Evolutionary conservation across 441 rosid species (phyloP).

Genomic region (Adansonia rubrostipa): DNA sequence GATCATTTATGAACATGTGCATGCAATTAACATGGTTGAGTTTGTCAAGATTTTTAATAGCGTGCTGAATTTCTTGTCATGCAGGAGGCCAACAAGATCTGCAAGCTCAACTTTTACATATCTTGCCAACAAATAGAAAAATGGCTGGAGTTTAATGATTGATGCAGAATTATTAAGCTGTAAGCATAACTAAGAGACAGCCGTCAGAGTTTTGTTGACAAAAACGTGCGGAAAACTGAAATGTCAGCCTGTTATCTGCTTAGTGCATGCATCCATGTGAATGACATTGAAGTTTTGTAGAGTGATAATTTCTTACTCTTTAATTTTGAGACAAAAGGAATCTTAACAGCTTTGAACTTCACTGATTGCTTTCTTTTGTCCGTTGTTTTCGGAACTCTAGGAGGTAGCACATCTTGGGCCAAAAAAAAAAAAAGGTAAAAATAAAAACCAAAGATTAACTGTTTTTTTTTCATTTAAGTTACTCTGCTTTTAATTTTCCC

Average conservation of each 20-base stretch:
- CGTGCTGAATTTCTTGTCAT: background rate
- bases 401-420: background rate
- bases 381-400: background rate
- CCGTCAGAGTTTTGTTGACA: background rate
- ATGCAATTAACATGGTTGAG: background rate
- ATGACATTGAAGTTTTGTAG: background rate
- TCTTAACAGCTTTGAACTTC: conserved; percentile 26
- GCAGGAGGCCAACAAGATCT: conserved; percentile 10
- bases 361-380: background rate
- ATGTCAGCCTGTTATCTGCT: background rate
- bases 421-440: background rate
- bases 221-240: background rate
- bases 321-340: conserved; percentile 11
- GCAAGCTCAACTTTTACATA: background rate
- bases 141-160: background rate
- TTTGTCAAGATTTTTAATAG: background rate
- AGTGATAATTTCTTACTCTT: background rate
- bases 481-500: background rate
- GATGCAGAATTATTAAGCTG: background rate
- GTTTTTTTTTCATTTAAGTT: too few relatives aligned
- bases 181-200: background rate
- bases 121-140: background rate
- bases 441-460: too few relatives aligned
- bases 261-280: conserved; percentile 19
- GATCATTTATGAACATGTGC: background rate